Percentiles rank a stretch among this genome's conserved stretches.
These are phyloP conservation scores for Lupinus albus DNA, from an alignment of 306 rosid genomes.

Conservation along the genomic window DNA sequence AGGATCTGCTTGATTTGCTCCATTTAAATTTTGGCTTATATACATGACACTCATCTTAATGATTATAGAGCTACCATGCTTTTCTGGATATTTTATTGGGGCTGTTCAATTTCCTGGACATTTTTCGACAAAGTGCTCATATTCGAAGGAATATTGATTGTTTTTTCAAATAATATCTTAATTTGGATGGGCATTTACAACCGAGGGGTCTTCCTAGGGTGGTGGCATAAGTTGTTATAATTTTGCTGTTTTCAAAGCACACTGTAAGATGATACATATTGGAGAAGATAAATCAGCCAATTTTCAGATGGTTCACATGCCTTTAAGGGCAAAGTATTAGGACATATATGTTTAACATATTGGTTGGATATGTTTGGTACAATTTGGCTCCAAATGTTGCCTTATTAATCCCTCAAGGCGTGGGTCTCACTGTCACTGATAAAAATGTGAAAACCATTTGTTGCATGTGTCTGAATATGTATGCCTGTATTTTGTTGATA, in stretches of 20 bases:
- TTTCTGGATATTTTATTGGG: constrained; percentile 8
- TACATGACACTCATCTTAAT: background rate
- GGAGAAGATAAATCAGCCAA: background rate
- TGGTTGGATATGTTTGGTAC: background rate
- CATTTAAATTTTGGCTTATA: constrained; percentile 20
- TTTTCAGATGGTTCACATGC: background rate
- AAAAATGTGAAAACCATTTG: constrained; percentile 26
- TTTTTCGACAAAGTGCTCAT: background rate
- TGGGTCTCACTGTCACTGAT: background rate
- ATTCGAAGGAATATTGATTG: background rate
- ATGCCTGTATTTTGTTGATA: constrained; percentile 4
- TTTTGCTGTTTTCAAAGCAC: background rate
- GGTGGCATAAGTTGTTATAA: too few relatives aligned
- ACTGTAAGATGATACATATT: background rate
- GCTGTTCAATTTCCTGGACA: too few relatives aligned
- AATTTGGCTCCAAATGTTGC: constrained; percentile 23
- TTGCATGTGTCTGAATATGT: background rate
- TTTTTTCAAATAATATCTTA: background rate
- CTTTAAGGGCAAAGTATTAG: background rate
- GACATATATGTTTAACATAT: background rate
- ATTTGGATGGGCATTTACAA: background rate
- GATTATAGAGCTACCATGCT: constrained; percentile 8
- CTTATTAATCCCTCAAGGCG: background rate
- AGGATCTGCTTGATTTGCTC: background rate
- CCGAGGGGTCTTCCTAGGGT: background rate